Evolutionary conservation across 768 basidiomycete genomes (phyloP), one percentile per base, ranked within the genome.

Genomic region (Pholiota microspora): DNA sequence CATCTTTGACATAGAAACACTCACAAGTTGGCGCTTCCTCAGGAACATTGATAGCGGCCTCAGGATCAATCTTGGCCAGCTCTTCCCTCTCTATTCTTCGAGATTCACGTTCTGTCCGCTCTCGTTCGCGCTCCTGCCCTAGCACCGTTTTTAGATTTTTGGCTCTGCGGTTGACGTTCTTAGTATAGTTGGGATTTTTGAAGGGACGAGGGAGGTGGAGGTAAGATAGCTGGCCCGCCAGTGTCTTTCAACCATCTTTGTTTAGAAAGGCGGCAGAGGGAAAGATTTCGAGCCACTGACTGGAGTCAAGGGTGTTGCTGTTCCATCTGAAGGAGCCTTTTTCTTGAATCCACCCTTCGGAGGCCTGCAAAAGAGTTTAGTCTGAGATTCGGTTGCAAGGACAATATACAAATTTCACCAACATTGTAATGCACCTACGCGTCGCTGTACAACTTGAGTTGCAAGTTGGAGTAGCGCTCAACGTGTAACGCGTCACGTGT

Each of bases 91-190:
- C 81, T 25, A 72, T 67, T 32, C 83, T 72, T 56, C 78, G 71
- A 9, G 75, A 71, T 62, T 91, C 89, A 10, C 88, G 74, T 53
- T 87, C 86, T 28, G 75, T 65, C n/a, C 82, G 75, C 58, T 92
- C 89, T 0, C 86, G 78, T 60, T 94, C 92, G 4, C 88, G 80
- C 64, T 93, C 92, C 59, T 89, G 87, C 0, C 80, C 79, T 18
- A 94, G 74, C 1, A 94, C 85, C 2, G 83, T 77, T 70, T 93
- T 94, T 62, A 92, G 66, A 59, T 91, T 90, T 74, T 89, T 92
- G 18, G 88, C 82, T 18, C 90, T 77, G 7, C 89, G 77, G 55
- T 83, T 88, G 6, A 78, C 63, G 61, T 90, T 89, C 70, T 86
- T 90, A 6, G 74, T 75, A 62, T 90, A 89, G 24, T 76, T 67